Evolutionary conservation across 352 stramenopile genomes (phyloP).

Genomic region (Phytophthora podocarpi): DNA sequence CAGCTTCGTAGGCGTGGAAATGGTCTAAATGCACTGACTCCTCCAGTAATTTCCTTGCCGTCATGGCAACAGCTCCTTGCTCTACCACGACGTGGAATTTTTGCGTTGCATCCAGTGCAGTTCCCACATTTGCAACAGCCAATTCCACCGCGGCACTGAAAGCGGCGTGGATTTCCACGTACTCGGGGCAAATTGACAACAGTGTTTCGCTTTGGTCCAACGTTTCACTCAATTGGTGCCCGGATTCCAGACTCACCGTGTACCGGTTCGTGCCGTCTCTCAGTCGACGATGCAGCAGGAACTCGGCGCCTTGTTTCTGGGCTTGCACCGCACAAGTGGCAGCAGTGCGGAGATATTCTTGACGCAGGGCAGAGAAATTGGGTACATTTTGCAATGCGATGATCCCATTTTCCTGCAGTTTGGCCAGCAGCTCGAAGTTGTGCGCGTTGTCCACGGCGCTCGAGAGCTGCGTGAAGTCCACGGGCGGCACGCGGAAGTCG

Average conservation of each 20-base stretch:
- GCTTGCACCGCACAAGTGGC: conserved; percentile 61
- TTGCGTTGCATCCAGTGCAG: conserved; percentile 60
- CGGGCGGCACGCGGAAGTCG: conserved; percentile 55
- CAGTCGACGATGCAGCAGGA: conserved; percentile 69
- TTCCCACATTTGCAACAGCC: conserved; percentile 59
- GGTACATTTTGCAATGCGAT: conserved; percentile 79
- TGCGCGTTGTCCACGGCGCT: conserved; percentile 29
- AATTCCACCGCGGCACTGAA: conserved; percentile 66
- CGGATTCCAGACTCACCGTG: conserved; percentile 75
- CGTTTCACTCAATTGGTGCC: conserved; percentile 40
- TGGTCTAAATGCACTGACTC: conserved; percentile 82
- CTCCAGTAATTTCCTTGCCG: conserved; percentile 59
- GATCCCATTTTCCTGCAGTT: conserved; percentile 75
- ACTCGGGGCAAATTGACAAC: conserved; percentile 57
- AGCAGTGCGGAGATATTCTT: conserved; percentile 61
- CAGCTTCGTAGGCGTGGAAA: conserved; percentile 77
- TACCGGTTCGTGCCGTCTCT: conserved; percentile 74
- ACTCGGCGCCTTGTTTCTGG: conserved; percentile 55
- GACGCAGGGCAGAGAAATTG: conserved; percentile 49
- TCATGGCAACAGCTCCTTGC: conserved; percentile 42
- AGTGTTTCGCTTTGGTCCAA: conserved; percentile 41
- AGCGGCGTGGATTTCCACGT: conserved; percentile 51
- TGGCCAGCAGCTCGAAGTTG: conserved; percentile 47
- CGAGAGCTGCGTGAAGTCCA: conserved; percentile 63
- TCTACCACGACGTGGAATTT: conserved; percentile 50